Evolutionary conservation across 331 rosid species (phyloP).

Genomic region (Spiraea crenata): DNA sequence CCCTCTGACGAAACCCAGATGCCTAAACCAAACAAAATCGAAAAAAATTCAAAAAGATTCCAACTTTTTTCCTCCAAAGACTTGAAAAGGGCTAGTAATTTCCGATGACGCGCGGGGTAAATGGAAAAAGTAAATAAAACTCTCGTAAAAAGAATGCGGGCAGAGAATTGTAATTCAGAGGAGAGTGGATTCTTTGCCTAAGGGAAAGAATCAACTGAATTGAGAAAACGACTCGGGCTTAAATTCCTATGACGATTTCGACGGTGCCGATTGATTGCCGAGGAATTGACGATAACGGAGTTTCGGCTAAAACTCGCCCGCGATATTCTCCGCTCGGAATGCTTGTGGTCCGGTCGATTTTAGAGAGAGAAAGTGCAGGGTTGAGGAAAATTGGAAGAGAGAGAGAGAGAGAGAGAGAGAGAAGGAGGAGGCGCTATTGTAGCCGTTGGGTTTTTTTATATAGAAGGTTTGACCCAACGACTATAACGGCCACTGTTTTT

Average conservation of each 20-base stretch:
- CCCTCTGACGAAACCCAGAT: constrained; percentile 6
- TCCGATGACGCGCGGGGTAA: too few species aligned
- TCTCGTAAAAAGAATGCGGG: constrained; percentile 31
- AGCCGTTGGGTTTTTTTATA: constrained; percentile 47
- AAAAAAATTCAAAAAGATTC: not conserved
- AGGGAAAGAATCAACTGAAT: constrained; percentile 59
- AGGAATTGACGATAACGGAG: constrained; percentile 30
- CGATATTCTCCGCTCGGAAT: constrained; percentile 36
- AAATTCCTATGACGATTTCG: constrained; percentile 28
- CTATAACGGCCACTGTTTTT: constrained; percentile 20
- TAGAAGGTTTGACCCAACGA: constrained; percentile 19
- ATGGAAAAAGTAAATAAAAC: constrained; percentile 2
- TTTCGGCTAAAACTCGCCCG: constrained; percentile 5
- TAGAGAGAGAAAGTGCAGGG: not conserved
- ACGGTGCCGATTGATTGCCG: constrained; percentile 23
- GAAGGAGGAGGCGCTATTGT: constrained; percentile 25
- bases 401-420: not conserved
- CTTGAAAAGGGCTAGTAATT: too few species aligned
- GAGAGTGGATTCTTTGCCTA: constrained; percentile 71
- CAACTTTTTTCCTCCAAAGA: not conserved
- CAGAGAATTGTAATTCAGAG: constrained; percentile 14
- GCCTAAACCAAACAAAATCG: not conserved
- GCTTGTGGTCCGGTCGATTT: constrained; percentile 32
- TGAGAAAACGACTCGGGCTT: constrained; percentile 37
- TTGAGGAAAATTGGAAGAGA: constrained; percentile 13